A percentile compares a stretch with the other conserved stretches of the same genome.
These are phyloP conservation scores for Aspergillus saccharolyticus DNA, from an alignment of 495 filamentous ascomycete species.

Conservation along the genomic window DNA sequence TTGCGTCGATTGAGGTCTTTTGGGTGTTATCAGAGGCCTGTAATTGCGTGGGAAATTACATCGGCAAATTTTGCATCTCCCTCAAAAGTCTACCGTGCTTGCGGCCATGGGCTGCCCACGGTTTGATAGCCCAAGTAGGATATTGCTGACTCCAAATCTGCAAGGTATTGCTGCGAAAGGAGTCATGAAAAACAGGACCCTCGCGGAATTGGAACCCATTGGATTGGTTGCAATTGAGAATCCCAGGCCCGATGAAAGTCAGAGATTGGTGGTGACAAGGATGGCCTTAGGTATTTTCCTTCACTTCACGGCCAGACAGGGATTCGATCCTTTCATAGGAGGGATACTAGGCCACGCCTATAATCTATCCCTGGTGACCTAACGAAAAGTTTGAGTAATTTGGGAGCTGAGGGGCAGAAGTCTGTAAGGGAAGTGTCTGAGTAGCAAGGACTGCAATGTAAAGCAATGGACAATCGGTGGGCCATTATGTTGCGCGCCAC, in stretches of 20 bases:
- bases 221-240: too few species aligned
- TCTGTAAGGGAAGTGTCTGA: not conserved
- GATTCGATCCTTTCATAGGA: not conserved
- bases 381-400: not conserved
- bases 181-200: not conserved
- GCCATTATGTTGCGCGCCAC: slow-evolving; percentile 2
- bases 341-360: not conserved
- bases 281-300: not conserved
- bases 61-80: not conserved
- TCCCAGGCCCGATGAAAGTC: too few species aligned
- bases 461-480: too few species aligned
- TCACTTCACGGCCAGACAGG: not conserved
- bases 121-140: not conserved
- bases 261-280: too few species aligned
- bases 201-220: not conserved
- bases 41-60: not conserved
- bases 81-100: not conserved
- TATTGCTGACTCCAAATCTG: not conserved
- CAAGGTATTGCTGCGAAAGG: not conserved
- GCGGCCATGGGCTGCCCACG: not conserved
- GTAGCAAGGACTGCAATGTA: not conserved
- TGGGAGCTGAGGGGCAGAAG: not conserved
- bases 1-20: not conserved
- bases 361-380: not conserved
- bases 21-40: not conserved